phyloP scores from a whole-genome alignment of 2,329 filamentous ascomycete genomes.

The Helminthosporium solani region DNA sequence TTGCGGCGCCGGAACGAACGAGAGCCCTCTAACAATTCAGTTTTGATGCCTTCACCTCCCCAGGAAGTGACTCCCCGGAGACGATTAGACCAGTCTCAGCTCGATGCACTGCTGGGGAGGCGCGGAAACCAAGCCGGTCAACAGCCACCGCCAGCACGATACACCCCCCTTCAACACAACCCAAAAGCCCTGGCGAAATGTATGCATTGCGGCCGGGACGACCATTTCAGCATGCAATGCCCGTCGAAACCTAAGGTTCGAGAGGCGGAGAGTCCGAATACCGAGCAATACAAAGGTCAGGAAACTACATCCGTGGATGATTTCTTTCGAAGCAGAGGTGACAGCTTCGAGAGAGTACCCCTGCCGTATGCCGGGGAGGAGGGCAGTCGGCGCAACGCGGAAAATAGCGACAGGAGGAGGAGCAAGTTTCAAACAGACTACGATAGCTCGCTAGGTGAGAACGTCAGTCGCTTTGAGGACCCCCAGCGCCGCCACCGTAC shows the following conservation, averaged over 20 bases:
- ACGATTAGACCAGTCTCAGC: conserved; percentile 30
- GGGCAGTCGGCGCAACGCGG: conserved; percentile 20
- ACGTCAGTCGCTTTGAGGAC: conserved; percentile 33
- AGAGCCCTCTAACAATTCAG: conserved; percentile 7
- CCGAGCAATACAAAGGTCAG: conserved; percentile 4
- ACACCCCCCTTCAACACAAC: conserved; percentile 26
- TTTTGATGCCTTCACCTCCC: not conserved
- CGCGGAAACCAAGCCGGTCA: conserved; percentile 4
- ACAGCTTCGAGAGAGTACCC: conserved; percentile 16
- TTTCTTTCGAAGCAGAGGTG: conserved; percentile 23
- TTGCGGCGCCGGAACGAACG: conserved; percentile 30
- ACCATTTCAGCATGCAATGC: conserved; percentile 26
- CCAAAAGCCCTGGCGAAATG: conserved; percentile 26
- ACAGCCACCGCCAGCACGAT: conserved; percentile 14
- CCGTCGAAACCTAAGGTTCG: conserved; percentile 29
- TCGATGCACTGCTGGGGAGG: conserved; percentile 26
- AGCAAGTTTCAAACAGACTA: conserved; percentile 28
- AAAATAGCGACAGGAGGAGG: conserved; percentile 24
- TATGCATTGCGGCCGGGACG: conserved; percentile 30
- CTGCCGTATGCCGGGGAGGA: conserved; percentile 10
- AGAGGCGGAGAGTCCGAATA: conserved; percentile 10
- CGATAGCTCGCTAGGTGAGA: conserved; percentile 12
- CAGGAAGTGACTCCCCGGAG: conserved; percentile 2
- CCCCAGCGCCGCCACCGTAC: conserved; percentile 27
- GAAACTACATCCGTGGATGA: conserved; percentile 30